Evolutionary conservation across 805 yeast genomes (phyloP), one percentile per base, ranked within the genome.

Genomic region (Maudiozyma saulgeensis): DNA sequence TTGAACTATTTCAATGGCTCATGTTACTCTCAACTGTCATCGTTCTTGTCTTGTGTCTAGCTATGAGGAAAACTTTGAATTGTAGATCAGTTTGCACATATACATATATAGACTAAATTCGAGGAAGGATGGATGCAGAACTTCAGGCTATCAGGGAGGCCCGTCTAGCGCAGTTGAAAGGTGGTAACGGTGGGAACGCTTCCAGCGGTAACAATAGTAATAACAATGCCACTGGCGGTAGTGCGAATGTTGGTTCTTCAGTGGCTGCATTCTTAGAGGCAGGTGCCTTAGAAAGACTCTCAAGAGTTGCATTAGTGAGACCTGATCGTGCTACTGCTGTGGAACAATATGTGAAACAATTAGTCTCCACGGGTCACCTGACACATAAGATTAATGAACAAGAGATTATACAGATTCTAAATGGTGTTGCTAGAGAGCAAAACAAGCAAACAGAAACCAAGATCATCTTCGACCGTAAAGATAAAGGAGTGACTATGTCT

Each of bases 301-400:
- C 90, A 18, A 74, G 99, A 51, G 95, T 91, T 18, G 72, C 88
- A 28, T 77, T 93, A 63, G 99, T 91, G 42, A 80, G 90, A 61
- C 95, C 95, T 2, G 98, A 93, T 47, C 74, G 97, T 49, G 98
- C 95, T 1, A 76, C 78, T 46, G 86, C 89, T 2, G 97, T 89
- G 13, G 97, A 91, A 59, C 81, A 82, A 53, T 80, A 91, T 58
- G 69, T 91, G 43, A 68, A 84, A 26, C 79, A 81, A 57, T 68
- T 91, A 64, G 85, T 82, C 8, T 79, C 81, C 52, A 75, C 84
- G 55, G 97, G 97, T 1, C 87, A 84, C 51, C 69, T 91, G 35
- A 45, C 56, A 13, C 75, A 81, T 52, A 87, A 87, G 63, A 72
- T 91, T n/a, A 72, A 76, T 8, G 98, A 93, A 63, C 74, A 77